Evolutionary conservation across 2,329 filamentous ascomycete genomes (phyloP).

Genomic region (Exophiala sp.): DNA sequence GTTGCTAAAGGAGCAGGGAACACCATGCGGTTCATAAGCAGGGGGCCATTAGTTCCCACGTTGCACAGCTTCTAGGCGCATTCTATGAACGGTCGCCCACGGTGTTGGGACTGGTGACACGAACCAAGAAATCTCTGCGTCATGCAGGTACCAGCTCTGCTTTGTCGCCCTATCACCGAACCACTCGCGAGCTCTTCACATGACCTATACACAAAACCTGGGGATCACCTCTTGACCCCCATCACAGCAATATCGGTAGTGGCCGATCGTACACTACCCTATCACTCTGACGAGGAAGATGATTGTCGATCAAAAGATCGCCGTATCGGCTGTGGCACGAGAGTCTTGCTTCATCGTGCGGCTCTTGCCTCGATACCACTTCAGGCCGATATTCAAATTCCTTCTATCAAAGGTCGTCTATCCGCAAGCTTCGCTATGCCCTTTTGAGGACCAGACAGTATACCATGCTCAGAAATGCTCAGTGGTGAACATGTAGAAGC

Average conservation of each 20-base stretch:
- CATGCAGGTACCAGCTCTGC: background rate
- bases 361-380: slow-evolving; percentile 5
- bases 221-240: background rate
- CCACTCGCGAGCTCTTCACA: background rate
- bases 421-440: background rate
- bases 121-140: background rate
- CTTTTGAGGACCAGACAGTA: background rate
- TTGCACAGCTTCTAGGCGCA: background rate
- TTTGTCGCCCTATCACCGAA: background rate
- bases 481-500: background rate
- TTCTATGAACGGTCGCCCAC: background rate
- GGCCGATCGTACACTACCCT: too few relatives aligned
- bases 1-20: background rate
- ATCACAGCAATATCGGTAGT: too few relatives aligned
- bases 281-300: background rate
- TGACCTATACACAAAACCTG: background rate
- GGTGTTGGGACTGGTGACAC: background rate
- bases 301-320: background rate
- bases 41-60: background rate
- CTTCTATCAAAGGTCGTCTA: background rate
- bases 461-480: slow-evolving; percentile 16
- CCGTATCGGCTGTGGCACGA: slow-evolving; percentile 3
- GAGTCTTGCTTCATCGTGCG: slow-evolving; percentile 4
- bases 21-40: slow-evolving; percentile 2
- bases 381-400: slow-evolving; percentile 2